Base-by-base conservation (phyloP, 176 grass and related monocot species). In the Aegilops sharonensis region DNA sequence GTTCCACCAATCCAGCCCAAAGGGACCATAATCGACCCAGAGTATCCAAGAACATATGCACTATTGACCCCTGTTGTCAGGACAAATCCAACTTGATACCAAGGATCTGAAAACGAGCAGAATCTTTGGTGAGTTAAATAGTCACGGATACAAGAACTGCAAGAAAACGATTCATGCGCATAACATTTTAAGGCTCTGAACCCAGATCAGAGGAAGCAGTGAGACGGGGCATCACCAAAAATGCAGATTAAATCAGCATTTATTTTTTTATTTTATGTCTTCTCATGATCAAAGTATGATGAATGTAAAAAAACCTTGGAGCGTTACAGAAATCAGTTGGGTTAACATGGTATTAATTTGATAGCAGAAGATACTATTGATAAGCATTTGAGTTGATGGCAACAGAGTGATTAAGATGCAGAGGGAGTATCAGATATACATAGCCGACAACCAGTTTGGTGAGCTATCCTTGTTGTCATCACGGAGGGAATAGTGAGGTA, bases 31-130 rank as follows among this genome's bases (percentile, higher is more conserved):
- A 95, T 75, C 13, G 96, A 95, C 1, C 91, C 93, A 64, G 96
- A 95, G 85, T 94, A 98, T 83, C 96, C 96, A 29, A 98, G 91
- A 32, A 98, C 97, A 83, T 99, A 99, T 61, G 94, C 97, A 70
- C 92, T 96, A 65, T 96, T 99, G 75, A 99, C 92, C 21, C 97
- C 94, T 1, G 97, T 99, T 60, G 90, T 99, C 65, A 99, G 92
- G 61, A 99, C 23, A 57, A 99, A 99, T 39, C 90, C 97, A 87
- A 90, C 89, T 70, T 99, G 97, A 66, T 99, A 99, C 97, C 97
- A 99, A 75, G 97, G 97, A 91, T 99, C 97, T 99, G 93, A 65
- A 95, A 81, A 68, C 23, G 24, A 36, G 5, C 13, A 86, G 57
- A 65, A 36, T n/a, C 6, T 57, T 78, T 12, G 18, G 73, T 60